Percentiles rank a stretch among this genome's conserved stretches.
Conservation (phyloP, 2,329 filamentous ascomycete species). For the Aspergillus uvarum region DNA sequence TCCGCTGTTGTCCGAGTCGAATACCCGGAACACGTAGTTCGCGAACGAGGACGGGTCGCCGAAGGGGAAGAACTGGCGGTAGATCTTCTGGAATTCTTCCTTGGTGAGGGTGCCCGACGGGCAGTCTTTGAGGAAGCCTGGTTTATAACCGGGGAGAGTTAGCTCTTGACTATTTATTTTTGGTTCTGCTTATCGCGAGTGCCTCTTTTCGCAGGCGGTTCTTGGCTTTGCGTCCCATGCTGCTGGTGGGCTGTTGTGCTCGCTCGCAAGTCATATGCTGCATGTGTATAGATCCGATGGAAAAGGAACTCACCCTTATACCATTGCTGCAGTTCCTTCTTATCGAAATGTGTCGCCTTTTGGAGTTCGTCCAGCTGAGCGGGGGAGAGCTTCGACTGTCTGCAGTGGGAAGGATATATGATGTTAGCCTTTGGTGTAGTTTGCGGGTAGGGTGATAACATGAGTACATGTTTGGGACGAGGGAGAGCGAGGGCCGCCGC, state of each 20-base stretch:
- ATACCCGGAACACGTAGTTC: conserved; percentile 99
- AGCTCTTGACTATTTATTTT: no score
- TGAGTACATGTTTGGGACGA: neutral
- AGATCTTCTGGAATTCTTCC: conserved; percentile 99
- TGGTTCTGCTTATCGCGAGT: no score
- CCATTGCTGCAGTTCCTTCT: conserved; percentile 99
- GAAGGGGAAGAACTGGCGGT: conserved; percentile 98
- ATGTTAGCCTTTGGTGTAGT: neutral
- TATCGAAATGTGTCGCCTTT: conserved; percentile 97
- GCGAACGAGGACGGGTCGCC: conserved; percentile 96
- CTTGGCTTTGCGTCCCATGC: neutral
- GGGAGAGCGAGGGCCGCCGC: neutral
- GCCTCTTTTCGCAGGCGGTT: no score
- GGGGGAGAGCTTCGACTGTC: conserved; percentile 97
- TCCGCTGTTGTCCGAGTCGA: conserved; percentile 94
- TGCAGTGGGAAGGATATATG: conserved; percentile 38
- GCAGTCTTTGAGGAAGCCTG: conserved; percentile 97
- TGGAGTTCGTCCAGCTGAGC: conserved; percentile 94
- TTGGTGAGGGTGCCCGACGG: conserved; percentile 95
- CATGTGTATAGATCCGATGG: no score
- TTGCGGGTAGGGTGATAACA: no score
- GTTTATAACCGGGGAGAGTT: neutral
- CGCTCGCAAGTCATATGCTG: neutral
- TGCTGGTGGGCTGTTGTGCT: neutral
- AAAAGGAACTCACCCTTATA: conserved; percentile 76